Conservation (phyloP, 768 basidiomycete genomes). For the Mycena metata region DNA sequence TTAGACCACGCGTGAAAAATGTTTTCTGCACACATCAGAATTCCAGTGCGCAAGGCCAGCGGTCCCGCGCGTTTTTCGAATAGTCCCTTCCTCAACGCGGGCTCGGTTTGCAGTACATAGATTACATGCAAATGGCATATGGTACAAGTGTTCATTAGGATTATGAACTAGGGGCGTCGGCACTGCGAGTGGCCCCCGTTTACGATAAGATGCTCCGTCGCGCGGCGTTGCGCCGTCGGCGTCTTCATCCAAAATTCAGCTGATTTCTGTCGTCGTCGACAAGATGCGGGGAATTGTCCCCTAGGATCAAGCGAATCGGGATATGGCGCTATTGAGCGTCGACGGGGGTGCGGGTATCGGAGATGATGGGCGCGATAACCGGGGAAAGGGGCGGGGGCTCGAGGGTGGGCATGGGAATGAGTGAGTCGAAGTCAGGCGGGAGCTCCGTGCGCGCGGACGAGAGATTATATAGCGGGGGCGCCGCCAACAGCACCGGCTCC, state of each 20-base stretch:
- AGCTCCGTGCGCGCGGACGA: conserved; percentile 26
- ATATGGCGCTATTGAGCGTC: conserved; percentile 8
- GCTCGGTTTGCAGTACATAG: background rate
- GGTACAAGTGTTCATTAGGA: conserved; percentile 16
- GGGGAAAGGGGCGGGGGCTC: background rate
- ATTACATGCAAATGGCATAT: background rate
- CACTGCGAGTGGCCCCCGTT: background rate
- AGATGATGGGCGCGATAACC: conserved; percentile 24
- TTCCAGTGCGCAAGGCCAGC: background rate
- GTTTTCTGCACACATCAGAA: background rate
- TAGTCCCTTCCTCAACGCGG: too few relatives aligned
- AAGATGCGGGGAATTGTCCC: background rate
- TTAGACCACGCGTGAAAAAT: conserved; percentile 26
- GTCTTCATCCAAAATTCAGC: background rate
- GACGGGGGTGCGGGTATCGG: conserved; percentile 28
- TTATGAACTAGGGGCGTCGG: conserved; percentile 13
- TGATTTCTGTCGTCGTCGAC: background rate
- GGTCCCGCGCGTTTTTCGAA: background rate
- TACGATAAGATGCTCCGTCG: conserved; percentile 1
- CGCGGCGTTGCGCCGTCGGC: background rate
- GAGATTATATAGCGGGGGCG: background rate
- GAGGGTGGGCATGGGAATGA: background rate
- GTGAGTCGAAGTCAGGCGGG: background rate
- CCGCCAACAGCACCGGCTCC: conserved; percentile 13
- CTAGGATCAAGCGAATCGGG: background rate